Conservation (phyloP, 2,329 filamentous ascomycete genomes). For the Diaporthe caulivora region DNA sequence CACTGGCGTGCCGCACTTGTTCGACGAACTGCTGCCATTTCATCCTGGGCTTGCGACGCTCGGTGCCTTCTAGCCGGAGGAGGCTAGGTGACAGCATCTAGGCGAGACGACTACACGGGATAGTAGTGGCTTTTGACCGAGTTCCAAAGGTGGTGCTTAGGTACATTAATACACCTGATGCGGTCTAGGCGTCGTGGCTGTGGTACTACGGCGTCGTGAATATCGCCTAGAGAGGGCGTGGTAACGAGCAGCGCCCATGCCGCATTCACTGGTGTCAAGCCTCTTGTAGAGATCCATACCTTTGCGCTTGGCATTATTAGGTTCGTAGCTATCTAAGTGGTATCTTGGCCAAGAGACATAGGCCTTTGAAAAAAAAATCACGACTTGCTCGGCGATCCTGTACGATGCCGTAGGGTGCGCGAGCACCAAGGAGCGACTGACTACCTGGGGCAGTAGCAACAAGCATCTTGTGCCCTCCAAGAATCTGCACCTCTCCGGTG, state of each 20-base stretch:
- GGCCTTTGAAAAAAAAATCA: background rate
- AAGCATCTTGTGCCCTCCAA: background rate
- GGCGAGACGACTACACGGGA: background rate
- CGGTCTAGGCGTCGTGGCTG: background rate
- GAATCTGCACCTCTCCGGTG: background rate
- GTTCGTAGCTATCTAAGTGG: conserved; percentile 1
- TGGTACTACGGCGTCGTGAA: background rate
- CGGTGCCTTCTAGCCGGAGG: background rate
- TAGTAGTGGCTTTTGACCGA: background rate
- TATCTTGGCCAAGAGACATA: conserved; percentile 3
- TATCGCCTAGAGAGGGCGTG: background rate
- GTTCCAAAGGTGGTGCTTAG: background rate
- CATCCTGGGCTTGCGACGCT: background rate
- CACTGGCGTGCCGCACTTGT: background rate
- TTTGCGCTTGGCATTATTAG: background rate
- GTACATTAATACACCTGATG: no score
- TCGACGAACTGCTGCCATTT: background rate
- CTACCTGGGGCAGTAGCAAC: background rate
- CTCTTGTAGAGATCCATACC: background rate
- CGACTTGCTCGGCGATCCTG: background rate
- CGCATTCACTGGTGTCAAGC: background rate
- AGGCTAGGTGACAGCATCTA: background rate
- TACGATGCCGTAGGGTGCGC: background rate
- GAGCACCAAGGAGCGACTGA: background rate
- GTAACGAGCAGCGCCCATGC: background rate